Conservation (phyloP, 169 alveolate species). For the Plasmodium relictum region DNA sequence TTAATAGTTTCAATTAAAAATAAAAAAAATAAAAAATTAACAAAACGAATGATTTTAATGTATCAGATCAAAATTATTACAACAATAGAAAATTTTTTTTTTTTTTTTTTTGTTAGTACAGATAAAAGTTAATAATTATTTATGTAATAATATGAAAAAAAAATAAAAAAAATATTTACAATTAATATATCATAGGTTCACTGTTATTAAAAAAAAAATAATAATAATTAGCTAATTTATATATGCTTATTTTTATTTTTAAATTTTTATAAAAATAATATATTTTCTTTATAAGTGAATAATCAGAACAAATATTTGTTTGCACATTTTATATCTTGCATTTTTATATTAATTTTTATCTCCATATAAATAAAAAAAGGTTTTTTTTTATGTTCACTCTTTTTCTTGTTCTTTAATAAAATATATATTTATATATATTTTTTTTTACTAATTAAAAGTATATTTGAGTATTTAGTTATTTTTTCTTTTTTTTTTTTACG, state of each 20-base stretch:
- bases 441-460: not conserved
- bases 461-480: not conserved
- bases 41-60: slow-evolving; percentile 1
- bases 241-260: slow-evolving; percentile 7
- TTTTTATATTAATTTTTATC: slow-evolving; percentile 15
- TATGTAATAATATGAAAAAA: not conserved
- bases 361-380: not conserved
- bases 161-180: not conserved
- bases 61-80: slow-evolving; percentile 25
- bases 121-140: not conserved
- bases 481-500: not conserved
- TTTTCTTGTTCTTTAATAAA: not conserved
- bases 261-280: slow-evolving; percentile 1
- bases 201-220: slow-evolving; percentile 16
- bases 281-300: not conserved
- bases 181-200: slow-evolving; percentile 35
- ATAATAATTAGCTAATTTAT: not conserved
- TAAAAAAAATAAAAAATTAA: slow-evolving; percentile 9
- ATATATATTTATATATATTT: not conserved
- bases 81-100: not conserved
- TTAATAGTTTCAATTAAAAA: too few relatives aligned
- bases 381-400: not conserved
- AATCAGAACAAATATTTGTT: not conserved
- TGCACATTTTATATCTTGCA: slow-evolving; percentile 4
- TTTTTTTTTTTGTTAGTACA: slow-evolving; percentile 11